These are phyloP conservation scores for Chamaecyparis obtusa DNA, from an alignment of 75 land plant species.

Conservation along the genomic window DNA sequence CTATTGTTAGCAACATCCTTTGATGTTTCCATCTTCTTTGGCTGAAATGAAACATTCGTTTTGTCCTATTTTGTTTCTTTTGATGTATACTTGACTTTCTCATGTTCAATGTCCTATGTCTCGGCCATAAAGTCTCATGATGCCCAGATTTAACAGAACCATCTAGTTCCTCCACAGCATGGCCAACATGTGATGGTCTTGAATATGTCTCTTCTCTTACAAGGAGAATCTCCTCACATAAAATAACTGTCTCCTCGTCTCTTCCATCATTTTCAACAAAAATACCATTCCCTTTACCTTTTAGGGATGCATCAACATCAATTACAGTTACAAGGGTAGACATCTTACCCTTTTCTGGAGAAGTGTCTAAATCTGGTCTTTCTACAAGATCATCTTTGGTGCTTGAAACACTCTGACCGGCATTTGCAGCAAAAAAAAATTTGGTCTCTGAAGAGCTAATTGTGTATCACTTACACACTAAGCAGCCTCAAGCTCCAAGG, in stretches of 20 bases:
- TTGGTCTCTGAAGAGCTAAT: slow-evolving; percentile 75
- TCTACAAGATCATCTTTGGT: slow-evolving; percentile 32
- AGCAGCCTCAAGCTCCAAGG: slow-evolving; percentile 83
- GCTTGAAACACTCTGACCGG: slow-evolving; percentile 16
- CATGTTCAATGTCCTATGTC: slow-evolving; percentile 43
- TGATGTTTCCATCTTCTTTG: slow-evolving; percentile 39
- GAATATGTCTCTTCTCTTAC: slow-evolving; percentile 12
- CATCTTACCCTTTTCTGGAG: not conserved
- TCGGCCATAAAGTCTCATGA: slow-evolving; percentile 34
- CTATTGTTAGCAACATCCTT: slow-evolving; percentile 43
- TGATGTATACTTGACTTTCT: slow-evolving; percentile 25
- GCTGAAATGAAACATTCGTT: slow-evolving; percentile 13
- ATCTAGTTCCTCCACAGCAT: not conserved
- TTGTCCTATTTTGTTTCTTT: slow-evolving; percentile 40
- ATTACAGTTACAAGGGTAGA: not conserved
- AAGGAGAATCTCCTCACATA: slow-evolving; percentile 3
- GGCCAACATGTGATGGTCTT: not conserved
- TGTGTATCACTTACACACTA: slow-evolving; percentile 85
- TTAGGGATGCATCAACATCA: not conserved
- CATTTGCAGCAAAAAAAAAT: slow-evolving; percentile 16
- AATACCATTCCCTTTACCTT: slow-evolving; percentile 10
- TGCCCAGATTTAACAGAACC: slow-evolving; percentile 23
- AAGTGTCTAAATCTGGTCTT: slow-evolving; percentile 17
- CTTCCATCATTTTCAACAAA: slow-evolving; percentile 19
- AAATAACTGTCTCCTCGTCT: slow-evolving; percentile 21